Percentiles rank a stretch among this genome's conserved stretches.
Conservation (phyloP, 176 grass and related monocot genomes). For the Cocos nucifera region DNA sequence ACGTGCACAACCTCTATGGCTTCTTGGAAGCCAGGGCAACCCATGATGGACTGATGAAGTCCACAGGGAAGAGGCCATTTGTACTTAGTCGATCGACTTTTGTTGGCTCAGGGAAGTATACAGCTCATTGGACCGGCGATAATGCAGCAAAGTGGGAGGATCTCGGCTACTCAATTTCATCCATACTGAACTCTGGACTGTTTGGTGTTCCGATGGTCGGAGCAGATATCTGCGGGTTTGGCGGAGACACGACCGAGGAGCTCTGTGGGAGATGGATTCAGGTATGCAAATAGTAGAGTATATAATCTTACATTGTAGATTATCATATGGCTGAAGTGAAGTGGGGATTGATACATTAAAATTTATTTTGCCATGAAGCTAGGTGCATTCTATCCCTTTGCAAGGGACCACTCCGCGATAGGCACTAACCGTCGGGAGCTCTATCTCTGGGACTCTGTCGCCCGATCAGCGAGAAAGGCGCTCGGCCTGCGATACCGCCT, state of each 20-base stretch:
- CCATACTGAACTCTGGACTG: conserved; percentile 61
- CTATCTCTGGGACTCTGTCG: conserved; percentile 62
- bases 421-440: conserved; percentile 49
- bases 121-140: conserved; percentile 83
- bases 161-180: conserved; percentile 54
- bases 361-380: conserved; percentile 27
- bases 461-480: conserved; percentile 48
- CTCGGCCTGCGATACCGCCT: conserved; percentile 64
- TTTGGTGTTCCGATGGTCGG: conserved; percentile 87
- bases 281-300: conserved; percentile 15
- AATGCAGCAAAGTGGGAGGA: conserved; percentile 53
- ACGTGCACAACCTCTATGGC: conserved; percentile 77
- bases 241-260: conserved; percentile 59
- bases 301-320: too few species aligned
- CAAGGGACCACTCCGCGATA: conserved; percentile 58
- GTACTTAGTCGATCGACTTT: conserved; percentile 74
- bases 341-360: too few species aligned
- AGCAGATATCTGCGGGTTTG: conserved; percentile 79
- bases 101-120: conserved; percentile 57
- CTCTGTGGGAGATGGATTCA: conserved; percentile 88
- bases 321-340: too few species aligned
- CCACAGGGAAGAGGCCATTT: conserved; percentile 63
- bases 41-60: conserved; percentile 29
- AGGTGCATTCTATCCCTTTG: conserved; percentile 88
- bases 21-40: conserved; percentile 66